phyloP scores from a whole-genome alignment of 2,329 filamentous ascomycete genomes.

The Penicillium nordicum region DNA sequence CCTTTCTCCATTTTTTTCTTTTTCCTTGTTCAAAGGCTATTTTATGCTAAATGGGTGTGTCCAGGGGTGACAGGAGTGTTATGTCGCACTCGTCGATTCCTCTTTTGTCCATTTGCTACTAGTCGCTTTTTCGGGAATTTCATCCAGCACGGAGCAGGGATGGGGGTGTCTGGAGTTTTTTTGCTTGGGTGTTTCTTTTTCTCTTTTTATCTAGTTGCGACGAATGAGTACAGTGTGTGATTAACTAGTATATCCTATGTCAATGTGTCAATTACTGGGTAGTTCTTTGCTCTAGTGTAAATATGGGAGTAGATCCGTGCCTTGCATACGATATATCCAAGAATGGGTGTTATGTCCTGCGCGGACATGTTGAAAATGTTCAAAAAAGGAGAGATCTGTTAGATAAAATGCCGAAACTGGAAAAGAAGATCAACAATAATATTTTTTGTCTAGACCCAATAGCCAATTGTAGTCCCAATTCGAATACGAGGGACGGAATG shows the following conservation, averaged over 20 bases:
- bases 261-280: slow-evolving; percentile 6
- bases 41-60: not conserved
- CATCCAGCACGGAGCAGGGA: slow-evolving; percentile 22
- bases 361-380: not conserved
- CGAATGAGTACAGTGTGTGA: slow-evolving; percentile 11
- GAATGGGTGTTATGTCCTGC: not conserved
- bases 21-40: not conserved
- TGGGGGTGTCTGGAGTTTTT: slow-evolving; percentile 13
- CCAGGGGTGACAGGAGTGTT: not conserved
- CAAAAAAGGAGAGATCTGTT: not conserved
- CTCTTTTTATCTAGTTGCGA: slow-evolving; percentile 6
- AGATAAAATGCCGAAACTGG: not conserved
- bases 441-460: not conserved
- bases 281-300: not conserved
- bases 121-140: slow-evolving; percentile 8
- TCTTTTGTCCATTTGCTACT: slow-evolving; percentile 2
- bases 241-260: not conserved
- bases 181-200: slow-evolving; percentile 11
- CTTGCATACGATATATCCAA: not conserved
- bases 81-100: not conserved
- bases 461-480: not conserved
- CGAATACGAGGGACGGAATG: not conserved
- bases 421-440: not conserved
- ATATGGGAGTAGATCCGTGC: not conserved
- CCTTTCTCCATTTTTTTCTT: slow-evolving; percentile 2